Evolutionary conservation across 805 yeast species (phyloP).

Genomic region (Metschnikowia gelsemii): DNA sequence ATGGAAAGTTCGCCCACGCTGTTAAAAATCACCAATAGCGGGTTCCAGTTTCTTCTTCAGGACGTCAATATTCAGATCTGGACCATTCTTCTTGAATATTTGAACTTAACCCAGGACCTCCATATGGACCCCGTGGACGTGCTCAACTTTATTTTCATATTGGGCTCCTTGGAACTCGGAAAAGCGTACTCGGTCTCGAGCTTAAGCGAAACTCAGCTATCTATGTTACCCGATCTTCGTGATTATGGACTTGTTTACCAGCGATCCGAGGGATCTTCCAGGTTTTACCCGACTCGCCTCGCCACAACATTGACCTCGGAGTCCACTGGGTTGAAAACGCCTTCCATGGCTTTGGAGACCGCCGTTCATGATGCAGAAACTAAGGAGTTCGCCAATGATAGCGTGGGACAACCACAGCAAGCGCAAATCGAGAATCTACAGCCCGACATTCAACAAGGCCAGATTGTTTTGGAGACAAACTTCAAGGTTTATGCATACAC

Average conservation of each 20-base stretch:
- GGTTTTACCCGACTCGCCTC: conserved; percentile 86
- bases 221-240: conserved; percentile 83
- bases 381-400: too few species aligned
- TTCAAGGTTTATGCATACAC: conserved; percentile 92
- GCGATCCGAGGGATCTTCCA: conserved; percentile 50
- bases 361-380: conserved; percentile 42
- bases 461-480: conserved; percentile 88
- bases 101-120: conserved; percentile 77
- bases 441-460: conserved; percentile 47
- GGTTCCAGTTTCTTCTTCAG: conserved; percentile 91
- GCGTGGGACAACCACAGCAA: too few species aligned
- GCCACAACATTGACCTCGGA: conserved; percentile 91
- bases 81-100: conserved; percentile 84
- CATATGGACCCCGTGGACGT: conserved; percentile 97
- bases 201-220: conserved; percentile 74
- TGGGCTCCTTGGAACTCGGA: conserved; percentile 91
- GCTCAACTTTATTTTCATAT: conserved; percentile 85
- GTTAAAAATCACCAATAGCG: conserved; percentile 79
- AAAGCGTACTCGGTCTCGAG: conserved; percentile 73
- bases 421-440: conserved; percentile 17
- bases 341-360: conserved; percentile 73
- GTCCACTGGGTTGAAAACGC: conserved; percentile 64
- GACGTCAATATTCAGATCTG: conserved; percentile 93
- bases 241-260: conserved; percentile 88
- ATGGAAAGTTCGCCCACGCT: conserved; percentile 63